A percentile compares a stretch with the other conserved stretches of the same genome.
These are phyloP conservation scores for Cercophora newfieldiana DNA, from an alignment of 495 filamentous ascomycete genomes.

Conservation along the genomic window DNA sequence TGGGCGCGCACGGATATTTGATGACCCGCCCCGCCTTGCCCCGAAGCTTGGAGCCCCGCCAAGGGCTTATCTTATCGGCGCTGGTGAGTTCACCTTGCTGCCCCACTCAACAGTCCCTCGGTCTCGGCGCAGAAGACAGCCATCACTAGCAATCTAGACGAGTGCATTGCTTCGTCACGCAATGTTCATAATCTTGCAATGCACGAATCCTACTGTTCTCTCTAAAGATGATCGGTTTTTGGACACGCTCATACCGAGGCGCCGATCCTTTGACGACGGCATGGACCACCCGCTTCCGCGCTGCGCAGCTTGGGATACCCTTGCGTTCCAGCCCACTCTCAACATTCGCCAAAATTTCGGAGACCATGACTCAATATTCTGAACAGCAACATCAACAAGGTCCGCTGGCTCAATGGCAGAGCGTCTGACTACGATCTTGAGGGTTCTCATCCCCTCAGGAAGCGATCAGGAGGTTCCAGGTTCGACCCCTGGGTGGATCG, in stretches of 20 bases:
- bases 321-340: background rate
- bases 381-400: background rate
- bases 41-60: background rate
- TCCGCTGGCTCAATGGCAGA: conserved; percentile 22
- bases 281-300: background rate
- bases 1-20: conserved; percentile 30
- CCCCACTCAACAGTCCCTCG: background rate
- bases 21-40: conserved; percentile 28
- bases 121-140: background rate
- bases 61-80: conserved; percentile 7
- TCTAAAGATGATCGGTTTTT: too few relatives aligned
- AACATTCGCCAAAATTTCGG: background rate
- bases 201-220: too few relatives aligned
- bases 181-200: too few relatives aligned
- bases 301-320: too few relatives aligned
- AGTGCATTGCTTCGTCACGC: too few relatives aligned
- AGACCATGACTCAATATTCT: background rate
- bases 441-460: too few relatives aligned
- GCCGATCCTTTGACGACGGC: background rate
- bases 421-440: conserved; percentile 11
- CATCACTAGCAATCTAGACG: background rate
- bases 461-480: conserved; percentile 17
- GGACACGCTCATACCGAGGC: background rate
- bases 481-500: conserved; percentile 19
- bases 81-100: background rate